Percentiles rank a stretch among this genome's conserved stretches.
Evolutionary conservation across 2,329 filamentous ascomycete species (phyloP).

Genomic region (Fusarium pseudograminearum): DNA sequence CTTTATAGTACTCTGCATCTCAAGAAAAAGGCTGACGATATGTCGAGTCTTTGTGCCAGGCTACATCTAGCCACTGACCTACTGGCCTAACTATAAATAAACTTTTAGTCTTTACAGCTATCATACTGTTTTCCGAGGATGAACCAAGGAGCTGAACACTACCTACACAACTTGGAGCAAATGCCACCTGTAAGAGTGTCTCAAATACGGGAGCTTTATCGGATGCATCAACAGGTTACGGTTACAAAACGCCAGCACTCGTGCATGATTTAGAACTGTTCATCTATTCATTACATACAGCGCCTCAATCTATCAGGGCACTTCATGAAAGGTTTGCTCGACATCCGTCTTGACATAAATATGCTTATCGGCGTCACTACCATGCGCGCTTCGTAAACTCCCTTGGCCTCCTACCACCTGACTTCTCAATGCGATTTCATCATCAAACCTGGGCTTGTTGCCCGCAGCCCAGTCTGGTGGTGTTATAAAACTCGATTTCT

Average conservation of each 20-base stretch:
- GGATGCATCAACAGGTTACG: neutral
- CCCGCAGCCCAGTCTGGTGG: neutral
- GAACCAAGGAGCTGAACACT: neutral
- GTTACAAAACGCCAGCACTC: too few species aligned
- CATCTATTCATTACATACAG: neutral
- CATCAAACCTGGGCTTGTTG: neutral
- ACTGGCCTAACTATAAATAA: neutral
- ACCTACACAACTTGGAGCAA: neutral
- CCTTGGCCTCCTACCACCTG: constrained; percentile 10
- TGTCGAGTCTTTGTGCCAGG: neutral
- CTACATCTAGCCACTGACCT: neutral
- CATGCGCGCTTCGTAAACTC: constrained; percentile 6
- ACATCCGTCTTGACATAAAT: constrained; percentile 26
- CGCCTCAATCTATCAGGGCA: neutral
- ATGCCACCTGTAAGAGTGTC: too few species aligned
- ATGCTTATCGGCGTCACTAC: constrained; percentile 1
- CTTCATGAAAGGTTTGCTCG: constrained; percentile 13
- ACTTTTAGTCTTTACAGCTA: neutral
- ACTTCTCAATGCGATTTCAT: constrained; percentile 21
- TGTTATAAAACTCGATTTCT: neutral
- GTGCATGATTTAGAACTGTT: neutral
- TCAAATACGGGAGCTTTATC: neutral
- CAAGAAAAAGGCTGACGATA: neutral
- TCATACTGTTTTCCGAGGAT: neutral
- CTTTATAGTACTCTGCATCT: neutral